phyloP scores from a whole-genome alignment of 805 yeast genomes.

The Kodamaea restingae region DNA sequence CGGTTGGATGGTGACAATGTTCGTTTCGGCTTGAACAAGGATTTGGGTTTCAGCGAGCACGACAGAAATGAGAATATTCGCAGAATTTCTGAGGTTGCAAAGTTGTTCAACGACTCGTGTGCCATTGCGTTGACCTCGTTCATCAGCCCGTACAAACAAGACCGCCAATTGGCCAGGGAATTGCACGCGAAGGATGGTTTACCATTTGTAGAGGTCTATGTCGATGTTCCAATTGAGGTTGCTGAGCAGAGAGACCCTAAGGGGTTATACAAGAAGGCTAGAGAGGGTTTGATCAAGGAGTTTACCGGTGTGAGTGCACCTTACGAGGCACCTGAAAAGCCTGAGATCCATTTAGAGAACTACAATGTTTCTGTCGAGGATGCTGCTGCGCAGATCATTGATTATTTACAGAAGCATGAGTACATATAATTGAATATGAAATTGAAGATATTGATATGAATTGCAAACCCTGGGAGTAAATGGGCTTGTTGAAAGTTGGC shows the following conservation, averaged over 20 bases:
- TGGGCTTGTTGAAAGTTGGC: neutral
- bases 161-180: constrained; percentile 81
- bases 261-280: constrained; percentile 93
- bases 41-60: constrained; percentile 84
- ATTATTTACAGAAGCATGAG: constrained; percentile 53
- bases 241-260: constrained; percentile 98
- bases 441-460: too few relatives aligned
- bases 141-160: constrained; percentile 85
- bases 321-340: constrained; percentile 82
- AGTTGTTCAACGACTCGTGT: constrained; percentile 91
- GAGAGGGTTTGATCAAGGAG: constrained; percentile 90
- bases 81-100: constrained; percentile 91
- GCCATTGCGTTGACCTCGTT: constrained; percentile 84
- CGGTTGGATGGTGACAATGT: constrained; percentile 93
- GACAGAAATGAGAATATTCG: constrained; percentile 95
- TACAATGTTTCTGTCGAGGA: constrained; percentile 69
- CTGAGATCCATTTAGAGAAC: constrained; percentile 80
- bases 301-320: constrained; percentile 97
- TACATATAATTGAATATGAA: constrained; percentile 8
- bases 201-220: constrained; percentile 86
- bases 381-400: constrained; percentile 67
- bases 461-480: neutral
- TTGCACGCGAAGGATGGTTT: constrained; percentile 70
- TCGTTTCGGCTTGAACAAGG: constrained; percentile 92
- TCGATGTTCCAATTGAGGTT: constrained; percentile 89